Percentiles rank a stretch among this genome's conserved stretches.
phyloP scores from a whole-genome alignment of 176 grass and related monocot species.

The Oryza meridionalis region DNA sequence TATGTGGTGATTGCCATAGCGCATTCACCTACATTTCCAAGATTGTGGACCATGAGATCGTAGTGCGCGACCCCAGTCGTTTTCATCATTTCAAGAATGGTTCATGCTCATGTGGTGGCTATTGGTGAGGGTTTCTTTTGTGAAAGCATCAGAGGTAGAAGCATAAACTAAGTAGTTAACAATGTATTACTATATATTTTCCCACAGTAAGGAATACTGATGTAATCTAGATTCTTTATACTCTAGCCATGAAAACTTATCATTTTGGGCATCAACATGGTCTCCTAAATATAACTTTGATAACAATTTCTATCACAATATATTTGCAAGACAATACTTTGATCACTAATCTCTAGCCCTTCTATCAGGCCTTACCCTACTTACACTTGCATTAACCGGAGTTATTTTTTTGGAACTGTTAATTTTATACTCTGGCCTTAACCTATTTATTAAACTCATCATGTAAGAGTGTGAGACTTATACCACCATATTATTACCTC shows the following conservation, averaged over 20 bases:
- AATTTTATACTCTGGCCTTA: too few relatives aligned
- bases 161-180: background rate
- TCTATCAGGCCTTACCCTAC: too few relatives aligned
- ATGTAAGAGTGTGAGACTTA: too few relatives aligned
- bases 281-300: background rate
- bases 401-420: too few relatives aligned
- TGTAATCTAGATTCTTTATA: slow-evolving; percentile 31
- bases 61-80: slow-evolving; percentile 80
- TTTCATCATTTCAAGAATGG: slow-evolving; percentile 91
- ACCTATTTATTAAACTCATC: too few relatives aligned
- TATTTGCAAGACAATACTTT: background rate
- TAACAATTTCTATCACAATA: background rate
- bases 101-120: slow-evolving; percentile 74
- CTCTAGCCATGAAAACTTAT: background rate
- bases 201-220: background rate
- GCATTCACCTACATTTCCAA: slow-evolving; percentile 79
- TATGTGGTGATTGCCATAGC: slow-evolving; percentile 87
- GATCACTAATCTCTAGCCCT: too few relatives aligned
- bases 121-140: slow-evolving; percentile 54
- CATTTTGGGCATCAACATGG: background rate
- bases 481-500: too few relatives aligned
- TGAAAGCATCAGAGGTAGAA: background rate
- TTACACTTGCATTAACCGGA: too few relatives aligned
- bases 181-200: slow-evolving; percentile 8
- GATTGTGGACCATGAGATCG: slow-evolving; percentile 84